Conservation (phyloP, 768 basidiomycete genomes). For the Leccinum disarticulatum region DNA sequence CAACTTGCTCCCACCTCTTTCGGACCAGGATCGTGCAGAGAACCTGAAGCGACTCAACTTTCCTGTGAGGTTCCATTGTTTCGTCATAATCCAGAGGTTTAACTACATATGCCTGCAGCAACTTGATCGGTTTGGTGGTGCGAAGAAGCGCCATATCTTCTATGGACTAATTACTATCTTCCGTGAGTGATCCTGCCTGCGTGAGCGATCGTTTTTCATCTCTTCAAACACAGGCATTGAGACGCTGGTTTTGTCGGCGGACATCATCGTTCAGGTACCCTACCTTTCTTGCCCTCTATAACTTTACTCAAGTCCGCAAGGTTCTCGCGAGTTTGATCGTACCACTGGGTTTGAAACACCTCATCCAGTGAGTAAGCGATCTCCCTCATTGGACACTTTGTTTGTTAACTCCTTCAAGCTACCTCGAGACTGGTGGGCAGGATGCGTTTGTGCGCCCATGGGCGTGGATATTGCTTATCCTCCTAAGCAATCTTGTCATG, state of each 20-base stretch:
- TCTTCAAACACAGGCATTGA: neutral
- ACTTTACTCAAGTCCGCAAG: neutral
- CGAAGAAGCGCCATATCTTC: conserved; percentile 3
- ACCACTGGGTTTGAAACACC: conserved; percentile 1
- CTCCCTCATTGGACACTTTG: neutral
- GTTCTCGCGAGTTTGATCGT: neutral
- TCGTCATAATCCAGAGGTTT: neutral
- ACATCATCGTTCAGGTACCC: neutral
- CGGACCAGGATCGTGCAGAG: conserved; percentile 1
- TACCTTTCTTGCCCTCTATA: neutral
- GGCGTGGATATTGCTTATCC: conserved; percentile 3
- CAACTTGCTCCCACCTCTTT: conserved; percentile 2
- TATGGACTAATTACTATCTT: conserved; percentile 4
- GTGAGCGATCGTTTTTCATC: neutral
- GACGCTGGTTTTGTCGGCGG: neutral
- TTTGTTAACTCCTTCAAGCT: neutral
- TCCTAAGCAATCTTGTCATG: neutral
- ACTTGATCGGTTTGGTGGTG: conserved; percentile 2
- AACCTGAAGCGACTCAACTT: neutral
- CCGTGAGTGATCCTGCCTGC: neutral
- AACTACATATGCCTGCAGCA: neutral
- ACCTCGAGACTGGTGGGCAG: neutral
- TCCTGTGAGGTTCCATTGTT: neutral
- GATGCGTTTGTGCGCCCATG: conserved; percentile 1
- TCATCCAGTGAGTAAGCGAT: neutral